Base-by-base conservation (phyloP, 1,284 basidiomycete species). In the Ustilago shanxiensis region DNA sequence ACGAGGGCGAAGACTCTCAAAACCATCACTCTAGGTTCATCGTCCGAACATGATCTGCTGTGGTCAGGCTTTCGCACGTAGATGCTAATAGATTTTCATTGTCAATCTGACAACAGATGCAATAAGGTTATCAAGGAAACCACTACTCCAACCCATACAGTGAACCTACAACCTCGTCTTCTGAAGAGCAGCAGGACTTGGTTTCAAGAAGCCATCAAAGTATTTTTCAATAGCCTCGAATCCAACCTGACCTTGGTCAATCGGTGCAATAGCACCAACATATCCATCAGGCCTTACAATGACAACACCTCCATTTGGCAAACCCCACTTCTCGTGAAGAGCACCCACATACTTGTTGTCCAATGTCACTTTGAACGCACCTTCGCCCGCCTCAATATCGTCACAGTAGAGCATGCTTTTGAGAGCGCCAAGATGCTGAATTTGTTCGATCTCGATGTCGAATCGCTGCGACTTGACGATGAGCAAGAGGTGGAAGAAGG, bases 271-370 rank as follows among this genome's bases (percentile, higher is more conserved):
- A 61, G 87, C 87, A 2, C 91, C 91, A 18, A 93, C 89, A 70
- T 92, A 93, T 10, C 92, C 92, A 77, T 93, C 92, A 3, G 92
- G 92, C 33, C 92, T 89, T 14, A 92, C 89, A 35, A 91, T 87
- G 29, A 92, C 89, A 26, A 92, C 85, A 7, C 89, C 91, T 28
- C 92, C 92, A 3, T 86, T 84, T 3, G 77, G 56, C 22, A 87
- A 79, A 6, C 92, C 92, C 79, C 89, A 91, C 56, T 89, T 88
- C 2, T 82, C 68, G 77, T 92, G 91, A 22, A 83, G 47, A 10
- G 66, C 77, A 24, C 82, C 82, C 14, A 83, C 79, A 53, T 63
- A 77, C 51, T 66, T 51, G 49, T 76, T 68, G 37, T 74, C 80
- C 49, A 75, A 33, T 5, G 75, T 77, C n/a, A 82, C 51, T 90